Evolutionary conservation across 129 eudicot species (phyloP).

Genomic region (Centella asiatica): DNA sequence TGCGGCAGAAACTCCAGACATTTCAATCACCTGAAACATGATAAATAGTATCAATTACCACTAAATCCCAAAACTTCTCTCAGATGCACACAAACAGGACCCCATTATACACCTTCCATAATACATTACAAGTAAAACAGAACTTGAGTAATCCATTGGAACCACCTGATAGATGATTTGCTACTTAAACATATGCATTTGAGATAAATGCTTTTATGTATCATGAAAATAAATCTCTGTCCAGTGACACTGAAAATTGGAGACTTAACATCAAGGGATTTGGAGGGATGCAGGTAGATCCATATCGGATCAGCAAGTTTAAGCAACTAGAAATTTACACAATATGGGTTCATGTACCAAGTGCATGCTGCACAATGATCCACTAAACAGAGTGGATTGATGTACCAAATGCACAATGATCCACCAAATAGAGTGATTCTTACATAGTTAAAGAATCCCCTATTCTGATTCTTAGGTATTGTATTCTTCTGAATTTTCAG

Average conservation of each 20-base stretch:
- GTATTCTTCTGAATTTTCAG: too few relatives aligned
- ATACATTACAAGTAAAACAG: background rate
- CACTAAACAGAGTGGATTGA: too few relatives aligned
- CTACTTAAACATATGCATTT: background rate
- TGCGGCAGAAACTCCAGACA: conserved; percentile 99
- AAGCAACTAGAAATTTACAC: too few relatives aligned
- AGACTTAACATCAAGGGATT: too few relatives aligned
- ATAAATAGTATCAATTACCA: background rate
- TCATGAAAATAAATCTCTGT: background rate
- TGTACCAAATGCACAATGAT: too few relatives aligned
- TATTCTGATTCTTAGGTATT: too few relatives aligned
- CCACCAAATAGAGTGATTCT: too few relatives aligned
- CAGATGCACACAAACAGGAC: background rate
- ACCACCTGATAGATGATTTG: background rate
- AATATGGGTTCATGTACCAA: too few relatives aligned
- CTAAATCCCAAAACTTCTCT: background rate
- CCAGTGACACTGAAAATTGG: background rate
- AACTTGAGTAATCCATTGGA: background rate
- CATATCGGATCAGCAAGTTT: too few relatives aligned
- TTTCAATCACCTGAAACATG: conserved; percentile 80
- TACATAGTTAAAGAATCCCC: too few relatives aligned
- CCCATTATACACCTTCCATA: background rate
- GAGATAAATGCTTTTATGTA: background rate
- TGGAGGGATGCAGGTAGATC: too few relatives aligned
- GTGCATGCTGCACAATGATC: too few relatives aligned